Percentiles rank a stretch among this genome's conserved stretches.
Evolutionary conservation across 2,329 filamentous ascomycete genomes (phyloP).

Genomic region (Diaporthe helianthi): DNA sequence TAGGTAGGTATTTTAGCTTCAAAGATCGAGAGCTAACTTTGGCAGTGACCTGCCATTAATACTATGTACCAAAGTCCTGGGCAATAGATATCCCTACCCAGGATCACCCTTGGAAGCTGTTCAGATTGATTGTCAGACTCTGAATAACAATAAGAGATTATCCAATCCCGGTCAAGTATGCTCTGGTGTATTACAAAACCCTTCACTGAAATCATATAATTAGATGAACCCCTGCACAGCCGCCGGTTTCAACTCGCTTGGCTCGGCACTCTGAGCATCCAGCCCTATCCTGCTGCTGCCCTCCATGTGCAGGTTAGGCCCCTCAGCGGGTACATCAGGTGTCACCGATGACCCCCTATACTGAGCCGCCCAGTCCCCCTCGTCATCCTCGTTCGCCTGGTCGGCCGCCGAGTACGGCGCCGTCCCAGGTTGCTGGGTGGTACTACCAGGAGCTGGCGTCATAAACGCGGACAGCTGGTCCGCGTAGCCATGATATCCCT

Average conservation of each 20-base stretch:
- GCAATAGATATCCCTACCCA: neutral
- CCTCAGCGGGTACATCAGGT: neutral
- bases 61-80: neutral
- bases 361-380: slow-evolving; percentile 26
- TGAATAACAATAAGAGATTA: neutral
- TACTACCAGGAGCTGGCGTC: slow-evolving; percentile 17
- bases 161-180: neutral
- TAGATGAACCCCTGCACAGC: slow-evolving; percentile 6
- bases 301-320: slow-evolving; percentile 12
- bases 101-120: neutral
- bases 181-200: neutral
- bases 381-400: slow-evolving; percentile 10
- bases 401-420: neutral
- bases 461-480: slow-evolving; percentile 34
- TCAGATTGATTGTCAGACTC: neutral
- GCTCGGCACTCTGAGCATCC: neutral
- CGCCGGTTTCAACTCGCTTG: neutral
- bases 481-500: slow-evolving; percentile 30
- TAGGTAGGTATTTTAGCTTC: no score
- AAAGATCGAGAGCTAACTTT: no score
- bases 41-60: neutral
- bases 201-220: neutral
- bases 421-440: neutral
- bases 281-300: slow-evolving; percentile 6
- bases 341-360: slow-evolving; percentile 1